Percentiles rank a stretch among this genome's conserved stretches.
Conservation (phyloP, 1,139 yeast species). For the Suzukiozyma palmioleophila region DNA sequence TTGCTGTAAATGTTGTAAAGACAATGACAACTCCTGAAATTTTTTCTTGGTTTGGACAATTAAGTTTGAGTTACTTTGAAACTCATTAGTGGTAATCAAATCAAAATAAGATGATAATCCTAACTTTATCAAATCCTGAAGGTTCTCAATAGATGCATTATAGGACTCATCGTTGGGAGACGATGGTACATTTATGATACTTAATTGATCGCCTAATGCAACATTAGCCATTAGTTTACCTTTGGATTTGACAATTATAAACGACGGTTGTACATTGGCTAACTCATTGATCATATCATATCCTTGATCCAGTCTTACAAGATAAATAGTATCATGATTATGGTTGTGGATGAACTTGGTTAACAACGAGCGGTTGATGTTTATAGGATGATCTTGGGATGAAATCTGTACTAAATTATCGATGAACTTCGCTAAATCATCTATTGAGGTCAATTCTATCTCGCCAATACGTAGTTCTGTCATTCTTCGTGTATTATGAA, state of each 20-base stretch:
- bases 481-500: too few relatives aligned
- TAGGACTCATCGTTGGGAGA: constrained; percentile 9
- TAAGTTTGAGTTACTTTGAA: constrained; percentile 15
- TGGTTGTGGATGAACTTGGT: constrained; percentile 10
- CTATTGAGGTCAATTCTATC: background rate
- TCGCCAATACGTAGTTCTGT: background rate
- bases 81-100: constrained; percentile 15
- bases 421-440: background rate
- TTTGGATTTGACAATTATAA: constrained; percentile 44
- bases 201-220: constrained; percentile 32
- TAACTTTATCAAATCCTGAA: constrained; percentile 53
- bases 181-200: constrained; percentile 30
- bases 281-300: constrained; percentile 9
- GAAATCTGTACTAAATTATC: background rate
- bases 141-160: constrained; percentile 44
- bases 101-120: constrained; percentile 41
- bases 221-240: constrained; percentile 20
- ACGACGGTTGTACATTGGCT: constrained; percentile 5
- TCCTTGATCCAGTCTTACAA: constrained; percentile 7
- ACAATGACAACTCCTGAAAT: constrained; percentile 62
- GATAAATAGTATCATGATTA: constrained; percentile 14
- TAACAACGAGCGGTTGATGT: background rate
- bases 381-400: background rate
- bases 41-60: constrained; percentile 47
- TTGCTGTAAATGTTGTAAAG: constrained; percentile 67